These are phyloP conservation scores for Bipolaris zeicola DNA, from an alignment of 2,329 filamentous ascomycete species.

Conservation along the genomic window DNA sequence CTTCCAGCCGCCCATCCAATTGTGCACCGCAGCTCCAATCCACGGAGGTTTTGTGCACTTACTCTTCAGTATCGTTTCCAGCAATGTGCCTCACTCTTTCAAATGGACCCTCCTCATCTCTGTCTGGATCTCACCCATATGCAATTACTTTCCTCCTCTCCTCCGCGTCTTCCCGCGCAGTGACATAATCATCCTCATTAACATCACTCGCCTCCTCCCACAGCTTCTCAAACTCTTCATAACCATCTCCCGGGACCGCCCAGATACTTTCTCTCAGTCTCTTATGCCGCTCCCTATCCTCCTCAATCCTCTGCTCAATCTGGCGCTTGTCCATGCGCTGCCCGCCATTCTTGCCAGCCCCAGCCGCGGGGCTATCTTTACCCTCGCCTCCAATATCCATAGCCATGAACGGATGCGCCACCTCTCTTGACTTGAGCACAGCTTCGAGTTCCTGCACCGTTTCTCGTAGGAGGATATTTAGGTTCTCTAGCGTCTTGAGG, in stretches of 20 bases:
- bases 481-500: constrained; percentile 70
- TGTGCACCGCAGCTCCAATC: neutral
- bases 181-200: constrained; percentile 82
- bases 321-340: constrained; percentile 77
- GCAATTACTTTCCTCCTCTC: constrained; percentile 58
- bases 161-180: constrained; percentile 74
- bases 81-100: neutral
- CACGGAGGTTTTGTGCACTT: neutral
- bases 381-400: neutral
- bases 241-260: constrained; percentile 71
- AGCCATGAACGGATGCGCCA: constrained; percentile 37
- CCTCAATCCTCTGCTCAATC: constrained; percentile 94
- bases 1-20: neutral
- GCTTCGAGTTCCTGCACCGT: constrained; percentile 81
- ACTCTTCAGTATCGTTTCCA: neutral
- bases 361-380: constrained; percentile 21
- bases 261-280: constrained; percentile 89
- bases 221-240: constrained; percentile 74
- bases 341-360: constrained; percentile 40
- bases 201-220: constrained; percentile 89
- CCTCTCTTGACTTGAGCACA: constrained; percentile 78
- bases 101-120: neutral
- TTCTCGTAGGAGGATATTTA: constrained; percentile 74
- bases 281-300: constrained; percentile 95
- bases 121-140: constrained; percentile 31